Conservation (phyloP, 768 basidiomycete genomes). For the Lenzites betulinus region DNA sequence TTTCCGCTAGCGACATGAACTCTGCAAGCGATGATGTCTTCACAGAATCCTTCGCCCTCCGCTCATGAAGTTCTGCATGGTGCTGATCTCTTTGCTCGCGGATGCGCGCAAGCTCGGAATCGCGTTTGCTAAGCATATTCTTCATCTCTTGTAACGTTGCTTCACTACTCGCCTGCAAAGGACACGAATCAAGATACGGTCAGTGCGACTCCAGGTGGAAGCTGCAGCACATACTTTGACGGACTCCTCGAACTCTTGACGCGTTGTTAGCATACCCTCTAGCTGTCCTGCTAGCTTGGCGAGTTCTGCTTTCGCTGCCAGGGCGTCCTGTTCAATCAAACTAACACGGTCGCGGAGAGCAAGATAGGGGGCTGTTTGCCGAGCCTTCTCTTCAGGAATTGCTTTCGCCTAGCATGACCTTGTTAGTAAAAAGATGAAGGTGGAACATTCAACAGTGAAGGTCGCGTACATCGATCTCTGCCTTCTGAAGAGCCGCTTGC, state of each 20-base stretch:
- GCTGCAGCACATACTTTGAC: slow-evolving; percentile 12
- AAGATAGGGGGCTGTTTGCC: slow-evolving; percentile 55
- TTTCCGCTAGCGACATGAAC: slow-evolving; percentile 62
- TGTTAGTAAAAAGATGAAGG: neutral
- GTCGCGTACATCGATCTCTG: slow-evolving; percentile 47
- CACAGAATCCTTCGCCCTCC: slow-evolving; percentile 61
- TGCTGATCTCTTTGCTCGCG: slow-evolving; percentile 74
- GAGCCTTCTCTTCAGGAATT: slow-evolving; percentile 47
- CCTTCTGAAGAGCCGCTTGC: slow-evolving; percentile 44
- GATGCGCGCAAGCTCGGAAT: slow-evolving; percentile 65
- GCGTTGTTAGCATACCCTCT: slow-evolving; percentile 37
- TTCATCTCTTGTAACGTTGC: slow-evolving; percentile 66
- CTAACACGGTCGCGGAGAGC: slow-evolving; percentile 56
- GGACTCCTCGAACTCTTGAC: neutral
- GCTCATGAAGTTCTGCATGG: slow-evolving; percentile 64
- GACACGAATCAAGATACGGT: neutral
- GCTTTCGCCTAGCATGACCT: slow-evolving; percentile 26
- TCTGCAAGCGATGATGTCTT: slow-evolving; percentile 64
- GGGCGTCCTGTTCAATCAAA: slow-evolving; percentile 44
- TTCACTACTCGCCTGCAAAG: slow-evolving; percentile 42
- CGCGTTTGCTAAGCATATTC: slow-evolving; percentile 59
- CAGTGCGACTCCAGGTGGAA: too few relatives aligned
- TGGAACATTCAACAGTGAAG: slow-evolving; percentile 11
- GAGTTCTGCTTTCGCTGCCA: slow-evolving; percentile 43
- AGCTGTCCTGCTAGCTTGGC: slow-evolving; percentile 47